Evolutionary conservation across 2,329 filamentous ascomycete species (phyloP).

Genomic region (Cryphonectria radicalis): DNA sequence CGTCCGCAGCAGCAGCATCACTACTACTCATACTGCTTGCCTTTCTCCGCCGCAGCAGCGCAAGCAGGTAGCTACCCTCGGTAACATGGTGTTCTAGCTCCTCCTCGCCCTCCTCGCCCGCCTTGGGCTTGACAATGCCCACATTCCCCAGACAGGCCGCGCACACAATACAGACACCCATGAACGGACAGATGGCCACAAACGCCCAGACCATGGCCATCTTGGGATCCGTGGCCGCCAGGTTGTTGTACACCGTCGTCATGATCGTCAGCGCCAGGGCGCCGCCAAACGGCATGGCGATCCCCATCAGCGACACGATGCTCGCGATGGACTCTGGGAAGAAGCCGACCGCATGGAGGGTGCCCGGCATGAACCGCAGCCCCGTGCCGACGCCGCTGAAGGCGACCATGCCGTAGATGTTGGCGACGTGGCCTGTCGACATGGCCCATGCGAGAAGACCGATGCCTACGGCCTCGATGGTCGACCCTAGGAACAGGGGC

Average conservation of each 20-base stretch:
- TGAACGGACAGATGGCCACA: conserved; percentile 63
- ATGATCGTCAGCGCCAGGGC: conserved; percentile 69
- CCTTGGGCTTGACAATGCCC: conserved; percentile 33
- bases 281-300: conserved; percentile 66
- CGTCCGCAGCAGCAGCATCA: background rate
- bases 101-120: conserved; percentile 18
- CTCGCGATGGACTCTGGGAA: conserved; percentile 62
- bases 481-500: conserved; percentile 59
- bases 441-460: conserved; percentile 62
- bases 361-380: conserved; percentile 55
- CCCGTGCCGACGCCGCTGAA: conserved; percentile 66
- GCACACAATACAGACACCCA: conserved; percentile 42
- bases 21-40: background rate
- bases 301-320: conserved; percentile 62
- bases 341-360: conserved; percentile 65
- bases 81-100: conserved; percentile 18
- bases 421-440: conserved; percentile 49
- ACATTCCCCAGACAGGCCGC: conserved; percentile 41
- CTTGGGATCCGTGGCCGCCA: conserved; percentile 9
- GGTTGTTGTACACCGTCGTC: conserved; percentile 71
- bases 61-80: conserved; percentile 19
- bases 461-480: conserved; percentile 62
- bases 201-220: conserved; percentile 67
- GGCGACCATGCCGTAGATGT: conserved; percentile 69
- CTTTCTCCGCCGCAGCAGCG: background rate